Conservation (phyloP, 306 rosid genomes). For the Hippophae tibetana region DNA sequence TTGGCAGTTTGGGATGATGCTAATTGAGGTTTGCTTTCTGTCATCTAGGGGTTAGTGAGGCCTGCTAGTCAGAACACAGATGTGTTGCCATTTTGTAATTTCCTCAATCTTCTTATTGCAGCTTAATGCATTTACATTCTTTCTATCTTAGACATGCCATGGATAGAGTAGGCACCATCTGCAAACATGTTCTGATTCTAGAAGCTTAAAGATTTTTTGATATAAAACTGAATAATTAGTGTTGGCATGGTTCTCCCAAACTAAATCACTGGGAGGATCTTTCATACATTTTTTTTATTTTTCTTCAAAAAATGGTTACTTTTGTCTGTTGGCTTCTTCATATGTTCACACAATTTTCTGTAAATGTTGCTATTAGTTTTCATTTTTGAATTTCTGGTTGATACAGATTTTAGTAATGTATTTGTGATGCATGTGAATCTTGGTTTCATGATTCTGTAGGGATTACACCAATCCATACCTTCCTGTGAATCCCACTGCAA, state of each 20-base stretch:
- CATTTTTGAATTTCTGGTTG: background rate
- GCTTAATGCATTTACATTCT: constrained; percentile 21
- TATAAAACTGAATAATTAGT: background rate
- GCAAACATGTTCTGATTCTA: background rate
- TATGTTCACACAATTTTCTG: too few species aligned
- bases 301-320: background rate
- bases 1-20: constrained; percentile 26
- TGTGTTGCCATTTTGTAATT: constrained; percentile 65
- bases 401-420: background rate
- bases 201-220: background rate
- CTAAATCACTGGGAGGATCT: background rate
- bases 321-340: background rate
- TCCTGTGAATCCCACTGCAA: constrained; percentile 89
- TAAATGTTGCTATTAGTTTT: background rate
- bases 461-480: constrained; percentile 92
- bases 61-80: constrained; percentile 61
- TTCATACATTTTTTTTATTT: background rate
- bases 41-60: constrained; percentile 64
- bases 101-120: constrained; percentile 52
- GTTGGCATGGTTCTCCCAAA: background rate
- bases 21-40: constrained; percentile 44
- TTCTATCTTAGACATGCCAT: constrained; percentile 8
- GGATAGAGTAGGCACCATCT: constrained; percentile 1
- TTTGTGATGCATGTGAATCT: constrained; percentile 4
- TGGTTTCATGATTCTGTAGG: constrained; percentile 36